A percentile compares a stretch with the other conserved stretches of the same genome.
phyloP scores from a whole-genome alignment of 257 asterid genomes.

The Verbascum thapsus region DNA sequence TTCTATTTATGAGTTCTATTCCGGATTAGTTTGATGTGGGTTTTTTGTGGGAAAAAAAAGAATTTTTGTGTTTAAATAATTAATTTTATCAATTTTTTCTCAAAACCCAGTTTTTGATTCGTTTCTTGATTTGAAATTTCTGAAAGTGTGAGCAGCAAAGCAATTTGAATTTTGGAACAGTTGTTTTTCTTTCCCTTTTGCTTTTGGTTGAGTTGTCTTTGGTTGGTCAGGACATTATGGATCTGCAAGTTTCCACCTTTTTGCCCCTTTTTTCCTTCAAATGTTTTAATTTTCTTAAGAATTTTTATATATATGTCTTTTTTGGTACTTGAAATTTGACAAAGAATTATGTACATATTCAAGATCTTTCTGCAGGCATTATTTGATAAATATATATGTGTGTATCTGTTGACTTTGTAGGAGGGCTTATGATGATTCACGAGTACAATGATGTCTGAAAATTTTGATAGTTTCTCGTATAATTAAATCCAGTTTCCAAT shows the following conservation, averaged over 20 bases:
- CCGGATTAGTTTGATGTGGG: constrained; percentile 2
- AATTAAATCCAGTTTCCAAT: constrained; percentile 23
- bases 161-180: constrained; percentile 36
- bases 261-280: constrained; percentile 41
- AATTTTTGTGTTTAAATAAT: constrained; percentile 14
- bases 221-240: constrained; percentile 56
- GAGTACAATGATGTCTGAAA: constrained; percentile 13
- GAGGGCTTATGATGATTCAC: constrained; percentile 27
- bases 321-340: constrained; percentile 30
- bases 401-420: constrained; percentile 20
- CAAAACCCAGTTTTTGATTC: constrained; percentile 26
- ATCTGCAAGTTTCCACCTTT: constrained; percentile 48
- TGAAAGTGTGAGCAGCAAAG: constrained; percentile 29
- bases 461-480: constrained; percentile 22
- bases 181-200: constrained; percentile 40
- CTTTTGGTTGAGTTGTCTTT: constrained; percentile 55
- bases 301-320: constrained; percentile 33
- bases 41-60: constrained; percentile 16
- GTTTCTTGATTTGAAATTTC: constrained; percentile 27
- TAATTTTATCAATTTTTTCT: not conserved
- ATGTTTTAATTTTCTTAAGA: constrained; percentile 33
- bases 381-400: constrained; percentile 10
- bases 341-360: constrained; percentile 12
- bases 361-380: constrained; percentile 40
- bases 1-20: not conserved